Percentiles rank a stretch among this genome's conserved stretches.
phyloP scores from a whole-genome alignment of 768 basidiomycete species.

The Suillus fuscotomentosus region DNA sequence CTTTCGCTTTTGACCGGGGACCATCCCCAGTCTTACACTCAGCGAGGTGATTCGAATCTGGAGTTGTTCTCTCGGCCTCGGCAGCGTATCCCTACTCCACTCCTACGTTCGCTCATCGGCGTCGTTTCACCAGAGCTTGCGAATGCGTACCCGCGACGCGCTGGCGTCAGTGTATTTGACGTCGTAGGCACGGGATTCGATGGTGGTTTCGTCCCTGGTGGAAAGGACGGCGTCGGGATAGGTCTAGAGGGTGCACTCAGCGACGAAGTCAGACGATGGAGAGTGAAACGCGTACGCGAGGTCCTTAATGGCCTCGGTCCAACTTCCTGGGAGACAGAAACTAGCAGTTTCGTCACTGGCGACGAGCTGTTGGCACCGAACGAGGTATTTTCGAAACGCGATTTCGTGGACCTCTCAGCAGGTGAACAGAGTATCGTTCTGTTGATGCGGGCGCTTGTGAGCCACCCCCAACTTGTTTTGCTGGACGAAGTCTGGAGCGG shows the following conservation, averaged over 20 bases:
- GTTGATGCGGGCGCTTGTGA: constrained; percentile 83
- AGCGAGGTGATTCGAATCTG: constrained; percentile 44
- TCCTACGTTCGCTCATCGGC: constrained; percentile 67
- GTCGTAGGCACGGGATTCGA: constrained; percentile 88
- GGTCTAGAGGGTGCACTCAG: constrained; percentile 38
- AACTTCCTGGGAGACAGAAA: constrained; percentile 39
- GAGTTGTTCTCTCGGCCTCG: constrained; percentile 64
- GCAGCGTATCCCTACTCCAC: constrained; percentile 61
- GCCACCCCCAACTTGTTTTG: constrained; percentile 68
- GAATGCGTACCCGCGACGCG: constrained; percentile 83
- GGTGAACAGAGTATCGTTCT: constrained; percentile 82
- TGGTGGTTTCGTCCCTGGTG: constrained; percentile 67
- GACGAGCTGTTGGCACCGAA: constrained; percentile 15
- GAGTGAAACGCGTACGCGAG: constrained; percentile 45
- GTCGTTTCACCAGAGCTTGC: constrained; percentile 88
- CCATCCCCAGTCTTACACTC: constrained; percentile 92
- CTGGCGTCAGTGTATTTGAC: constrained; percentile 67
- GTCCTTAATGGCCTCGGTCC: constrained; percentile 71
- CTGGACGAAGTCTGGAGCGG: constrained; percentile 94
- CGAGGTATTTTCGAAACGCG: constrained; percentile 42
- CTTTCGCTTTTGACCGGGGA: constrained; percentile 89
- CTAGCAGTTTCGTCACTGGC: background rate
- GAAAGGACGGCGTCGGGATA: constrained; percentile 44
- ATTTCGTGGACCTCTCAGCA: constrained; percentile 64
- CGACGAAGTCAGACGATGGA: constrained; percentile 34